Base-by-base conservation (phyloP, 805 yeast species). In the Metschnikowia lunata region DNA sequence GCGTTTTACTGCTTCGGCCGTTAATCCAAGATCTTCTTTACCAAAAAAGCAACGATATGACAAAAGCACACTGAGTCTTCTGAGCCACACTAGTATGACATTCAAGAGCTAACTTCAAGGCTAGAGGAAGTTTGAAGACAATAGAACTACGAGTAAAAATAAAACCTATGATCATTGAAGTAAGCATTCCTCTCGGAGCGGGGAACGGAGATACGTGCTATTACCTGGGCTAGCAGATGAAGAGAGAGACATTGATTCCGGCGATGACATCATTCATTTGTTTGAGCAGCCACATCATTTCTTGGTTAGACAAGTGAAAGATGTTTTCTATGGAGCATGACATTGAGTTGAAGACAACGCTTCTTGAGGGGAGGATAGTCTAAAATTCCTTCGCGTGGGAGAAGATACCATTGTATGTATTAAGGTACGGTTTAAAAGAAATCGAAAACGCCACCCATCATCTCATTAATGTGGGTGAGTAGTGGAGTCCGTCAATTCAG, bases 221-320 rank as follows among this genome's bases (percentile, higher is more conserved):
- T 62, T 82, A 15, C 64, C 72, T n/a, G 78, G 81, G 6, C 82
- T 78, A 53, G 86, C 82, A 0, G 89, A 84, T 55, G 85, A 83
- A 59, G 84, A 80, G 0, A 59, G 75, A 14, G 69, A 73, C 48
- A 64, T 79, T 3, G 62, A 75, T 3, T 85, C 89, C 0, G 90
- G 90, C 2, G 87, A 84, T 58, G 83, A 84, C 7, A 63, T 82
- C 3, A 73, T 84, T 8, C 77, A 75, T 1, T 59, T 84, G 23
- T 69, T 69, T 32, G 74, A 75, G 50, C 47, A 67, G 37, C 53
- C 57, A 4, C 73, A 69, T 50, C 60, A 61, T 8, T 52, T 48
- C 14, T 71, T 76, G 43, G 66, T 66, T 11, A 65, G 84, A 48
- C 64, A 60, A 37, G 72, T 62, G 30, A 58, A 72, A 30, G 78